These are phyloP conservation scores for Verticillium tricorpus DNA, from an alignment of 2,329 filamentous ascomycete species.

Conservation along the genomic window DNA sequence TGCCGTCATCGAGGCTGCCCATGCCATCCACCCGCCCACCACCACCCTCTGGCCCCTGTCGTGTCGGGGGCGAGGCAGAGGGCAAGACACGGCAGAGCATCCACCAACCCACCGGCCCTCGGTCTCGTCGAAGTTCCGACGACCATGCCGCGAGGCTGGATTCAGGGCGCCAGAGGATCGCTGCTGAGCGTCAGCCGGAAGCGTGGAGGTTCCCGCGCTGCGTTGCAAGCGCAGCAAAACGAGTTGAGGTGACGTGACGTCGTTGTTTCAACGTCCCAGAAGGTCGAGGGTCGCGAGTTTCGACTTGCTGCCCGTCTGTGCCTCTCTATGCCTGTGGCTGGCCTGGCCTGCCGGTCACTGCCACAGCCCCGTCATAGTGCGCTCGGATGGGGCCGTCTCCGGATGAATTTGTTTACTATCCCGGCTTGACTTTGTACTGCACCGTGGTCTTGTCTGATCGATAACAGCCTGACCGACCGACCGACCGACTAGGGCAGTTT, in stretches of 20 bases:
- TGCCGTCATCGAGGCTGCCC: neutral
- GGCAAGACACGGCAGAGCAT: neutral
- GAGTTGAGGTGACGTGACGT: neutral
- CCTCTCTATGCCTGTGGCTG: neutral
- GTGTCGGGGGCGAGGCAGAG: neutral
- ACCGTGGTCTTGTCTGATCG: too few species aligned
- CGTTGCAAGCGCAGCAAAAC: neutral
- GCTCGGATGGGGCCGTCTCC: neutral
- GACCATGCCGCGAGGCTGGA: neutral
- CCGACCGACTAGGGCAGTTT: too few species aligned
- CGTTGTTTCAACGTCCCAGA: neutral
- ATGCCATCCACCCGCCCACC: neutral
- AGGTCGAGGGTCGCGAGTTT: neutral
- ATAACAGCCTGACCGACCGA: too few species aligned
- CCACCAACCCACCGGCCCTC: neutral
- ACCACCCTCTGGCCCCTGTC: neutral
- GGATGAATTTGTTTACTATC: neutral
- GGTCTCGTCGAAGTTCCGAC: neutral
- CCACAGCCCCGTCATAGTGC: neutral
- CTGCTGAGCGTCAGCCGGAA: neutral
- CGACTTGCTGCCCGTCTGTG: neutral
- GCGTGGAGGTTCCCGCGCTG: neutral
- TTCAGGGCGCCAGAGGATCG: neutral
- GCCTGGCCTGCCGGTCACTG: neutral
- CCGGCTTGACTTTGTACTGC: neutral